Conservation (phyloP, 148 eudicot species). For the Heliosperma pusillum region DNA sequence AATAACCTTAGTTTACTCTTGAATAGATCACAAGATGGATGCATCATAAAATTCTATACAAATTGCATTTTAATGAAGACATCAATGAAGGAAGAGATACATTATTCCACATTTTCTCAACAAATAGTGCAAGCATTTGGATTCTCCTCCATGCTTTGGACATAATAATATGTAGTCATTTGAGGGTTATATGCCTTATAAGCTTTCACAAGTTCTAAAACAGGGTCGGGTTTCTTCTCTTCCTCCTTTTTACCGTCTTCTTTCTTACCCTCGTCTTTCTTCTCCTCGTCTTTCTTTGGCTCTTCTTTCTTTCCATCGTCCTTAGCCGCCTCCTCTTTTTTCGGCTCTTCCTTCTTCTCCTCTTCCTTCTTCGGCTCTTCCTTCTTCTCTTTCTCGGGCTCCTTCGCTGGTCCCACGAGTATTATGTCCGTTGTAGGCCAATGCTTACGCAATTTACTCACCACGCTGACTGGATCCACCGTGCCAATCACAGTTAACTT, state of each 20-base stretch:
- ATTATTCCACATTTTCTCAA: conserved; percentile 10
- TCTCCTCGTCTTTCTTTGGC: conserved; percentile 29
- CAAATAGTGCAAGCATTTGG: conserved; percentile 65
- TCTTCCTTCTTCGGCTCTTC: conserved; percentile 36
- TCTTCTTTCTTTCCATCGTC: conserved; percentile 36
- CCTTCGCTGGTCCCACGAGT: conserved; percentile 59
- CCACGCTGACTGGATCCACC: conserved; percentile 49
- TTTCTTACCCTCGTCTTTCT: conserved; percentile 41
- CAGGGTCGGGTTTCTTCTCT: conserved; percentile 37
- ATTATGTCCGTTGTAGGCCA: conserved; percentile 45
- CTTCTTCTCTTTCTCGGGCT: conserved; percentile 36
- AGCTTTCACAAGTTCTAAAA: conserved; percentile 35
- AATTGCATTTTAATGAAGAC: background rate
- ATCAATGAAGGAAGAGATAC: background rate
- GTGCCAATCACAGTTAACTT: conserved; percentile 48
- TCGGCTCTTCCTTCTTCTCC: conserved; percentile 32
- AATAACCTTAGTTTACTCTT: background rate
- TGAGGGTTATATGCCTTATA: conserved; percentile 45
- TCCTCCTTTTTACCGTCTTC: conserved; percentile 35
- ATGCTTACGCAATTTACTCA: conserved; percentile 45
- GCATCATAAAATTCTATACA: background rate
- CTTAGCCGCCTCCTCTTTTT: conserved; percentile 23
- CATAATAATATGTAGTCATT: conserved; percentile 36
- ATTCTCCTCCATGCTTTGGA: conserved; percentile 67
- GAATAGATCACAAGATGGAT: background rate